A percentile compares a stretch with the other conserved stretches of the same genome.
phyloP scores from a whole-genome alignment of 2,329 filamentous ascomycete species.

The Knoxdaviesia proteae region DNA sequence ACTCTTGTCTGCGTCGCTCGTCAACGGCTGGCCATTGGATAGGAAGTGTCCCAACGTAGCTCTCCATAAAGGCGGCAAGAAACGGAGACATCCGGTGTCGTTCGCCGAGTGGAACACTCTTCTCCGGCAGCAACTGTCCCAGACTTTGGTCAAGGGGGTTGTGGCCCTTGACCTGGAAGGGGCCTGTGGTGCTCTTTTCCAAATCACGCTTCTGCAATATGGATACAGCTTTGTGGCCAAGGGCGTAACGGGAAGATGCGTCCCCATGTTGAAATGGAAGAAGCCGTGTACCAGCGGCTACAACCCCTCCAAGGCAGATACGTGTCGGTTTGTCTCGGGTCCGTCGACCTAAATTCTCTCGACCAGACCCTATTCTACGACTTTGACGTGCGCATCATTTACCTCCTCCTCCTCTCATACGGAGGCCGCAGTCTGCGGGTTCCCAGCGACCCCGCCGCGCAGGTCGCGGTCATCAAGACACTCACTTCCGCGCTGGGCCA shows the following conservation, averaged over 20 bases:
- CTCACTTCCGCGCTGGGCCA: background rate
- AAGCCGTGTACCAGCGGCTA: background rate
- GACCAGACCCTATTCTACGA: background rate
- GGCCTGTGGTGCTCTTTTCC: background rate
- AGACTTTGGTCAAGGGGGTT: background rate
- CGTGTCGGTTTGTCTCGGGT: background rate
- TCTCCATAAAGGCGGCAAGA: background rate
- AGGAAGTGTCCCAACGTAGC: background rate
- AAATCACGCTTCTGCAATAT: background rate
- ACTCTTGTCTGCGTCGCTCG: background rate
- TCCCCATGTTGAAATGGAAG: background rate
- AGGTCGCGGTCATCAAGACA: background rate
- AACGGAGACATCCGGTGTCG: background rate
- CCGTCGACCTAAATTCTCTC: background rate
- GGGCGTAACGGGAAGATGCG: background rate
- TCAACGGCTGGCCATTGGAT: background rate
- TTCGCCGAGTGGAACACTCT: background rate
- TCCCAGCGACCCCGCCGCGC: background rate
- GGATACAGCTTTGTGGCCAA: conserved; percentile 2
- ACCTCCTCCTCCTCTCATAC: background rate
- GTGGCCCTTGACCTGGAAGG: background rate
- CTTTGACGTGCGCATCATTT: background rate
- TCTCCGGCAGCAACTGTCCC: background rate
- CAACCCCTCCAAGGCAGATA: background rate
- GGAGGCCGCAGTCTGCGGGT: background rate